phyloP scores from a whole-genome alignment of 208 protist species.

The Blastocrithidia nonstop region DNA sequence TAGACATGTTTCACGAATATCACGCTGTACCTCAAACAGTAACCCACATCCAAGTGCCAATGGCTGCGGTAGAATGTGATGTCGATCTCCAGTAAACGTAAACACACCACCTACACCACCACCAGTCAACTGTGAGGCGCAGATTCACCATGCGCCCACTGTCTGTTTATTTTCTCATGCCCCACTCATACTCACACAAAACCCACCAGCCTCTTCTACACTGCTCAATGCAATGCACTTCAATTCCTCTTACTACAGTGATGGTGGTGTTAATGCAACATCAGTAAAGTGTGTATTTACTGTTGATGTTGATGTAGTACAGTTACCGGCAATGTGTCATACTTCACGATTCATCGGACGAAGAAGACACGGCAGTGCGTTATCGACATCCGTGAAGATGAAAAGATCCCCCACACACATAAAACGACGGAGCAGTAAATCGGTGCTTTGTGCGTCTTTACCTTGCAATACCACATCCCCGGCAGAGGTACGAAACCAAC shows the following conservation, averaged over 20 bases:
- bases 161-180: conserved; percentile 92
- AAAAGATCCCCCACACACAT: conserved; percentile 86
- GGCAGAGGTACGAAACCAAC: conserved; percentile 94
- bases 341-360: conserved; percentile 66
- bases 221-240: conserved; percentile 37
- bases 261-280: too few relatives aligned
- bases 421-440: conserved; percentile 81
- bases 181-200: conserved; percentile 83
- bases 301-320: too few relatives aligned
- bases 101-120: conserved; percentile 36
- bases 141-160: conserved; percentile 91
- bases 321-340: background rate
- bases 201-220: conserved; percentile 77
- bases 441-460: conserved; percentile 91
- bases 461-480: conserved; percentile 93
- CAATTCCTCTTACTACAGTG: conserved; percentile 12
- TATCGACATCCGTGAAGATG: conserved; percentile 92
- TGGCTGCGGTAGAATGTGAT: conserved; percentile 64
- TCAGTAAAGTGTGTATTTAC: too few relatives aligned
- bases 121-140: conserved; percentile 58
- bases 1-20: conserved; percentile 7
- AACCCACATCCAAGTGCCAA: conserved; percentile 59
- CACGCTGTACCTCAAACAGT: conserved; percentile 30
- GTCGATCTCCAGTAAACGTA: conserved; percentile 85
- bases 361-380: conserved; percentile 85